Percentiles rank a stretch among this genome's conserved stretches.
Evolutionary conservation across 2,329 filamentous ascomycete genomes (phyloP).

Genomic region (Curvularia lunata): DNA sequence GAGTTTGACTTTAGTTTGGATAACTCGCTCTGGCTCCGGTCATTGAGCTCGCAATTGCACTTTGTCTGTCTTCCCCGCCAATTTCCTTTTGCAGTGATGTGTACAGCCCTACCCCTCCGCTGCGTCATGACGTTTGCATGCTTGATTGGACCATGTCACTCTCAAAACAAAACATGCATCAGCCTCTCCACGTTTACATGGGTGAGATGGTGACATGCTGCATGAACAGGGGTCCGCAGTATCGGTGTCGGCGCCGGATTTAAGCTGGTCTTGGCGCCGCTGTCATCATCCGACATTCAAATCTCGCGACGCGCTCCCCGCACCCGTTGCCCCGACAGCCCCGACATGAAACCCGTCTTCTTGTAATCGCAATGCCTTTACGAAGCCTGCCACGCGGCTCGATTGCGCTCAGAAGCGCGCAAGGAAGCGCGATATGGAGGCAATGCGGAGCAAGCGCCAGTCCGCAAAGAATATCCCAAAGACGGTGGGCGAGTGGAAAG

Average conservation of each 20-base stretch:
- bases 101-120: background rate
- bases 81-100: slow-evolving; percentile 3
- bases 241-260: slow-evolving; percentile 12
- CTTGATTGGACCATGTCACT: background rate
- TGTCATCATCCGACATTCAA: slow-evolving; percentile 11
- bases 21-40: slow-evolving; percentile 21
- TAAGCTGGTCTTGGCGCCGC: slow-evolving; percentile 12
- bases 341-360: slow-evolving; percentile 25
- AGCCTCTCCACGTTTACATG: slow-evolving; percentile 5
- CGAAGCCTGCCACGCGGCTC: slow-evolving; percentile 35
- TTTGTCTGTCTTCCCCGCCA: slow-evolving; percentile 6
- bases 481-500: slow-evolving; percentile 45
- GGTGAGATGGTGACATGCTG: slow-evolving; percentile 1
- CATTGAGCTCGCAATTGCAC: slow-evolving; percentile 25
- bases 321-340: slow-evolving; percentile 10
- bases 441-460: slow-evolving; percentile 14
- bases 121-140: background rate
- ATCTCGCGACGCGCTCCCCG: slow-evolving; percentile 18
- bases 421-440: slow-evolving; percentile 12
- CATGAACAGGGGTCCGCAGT: slow-evolving; percentile 6
- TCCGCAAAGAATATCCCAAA: slow-evolving; percentile 29
- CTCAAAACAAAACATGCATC: slow-evolving; percentile 10
- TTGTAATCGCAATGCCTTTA: slow-evolving; percentile 39
- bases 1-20: slow-evolving; percentile 10
- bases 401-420: slow-evolving; percentile 26